A percentile compares a stretch with the other conserved stretches of the same genome.
phyloP scores from a whole-genome alignment of 1,139 yeast species.

The Pichia sp. region DNA sequence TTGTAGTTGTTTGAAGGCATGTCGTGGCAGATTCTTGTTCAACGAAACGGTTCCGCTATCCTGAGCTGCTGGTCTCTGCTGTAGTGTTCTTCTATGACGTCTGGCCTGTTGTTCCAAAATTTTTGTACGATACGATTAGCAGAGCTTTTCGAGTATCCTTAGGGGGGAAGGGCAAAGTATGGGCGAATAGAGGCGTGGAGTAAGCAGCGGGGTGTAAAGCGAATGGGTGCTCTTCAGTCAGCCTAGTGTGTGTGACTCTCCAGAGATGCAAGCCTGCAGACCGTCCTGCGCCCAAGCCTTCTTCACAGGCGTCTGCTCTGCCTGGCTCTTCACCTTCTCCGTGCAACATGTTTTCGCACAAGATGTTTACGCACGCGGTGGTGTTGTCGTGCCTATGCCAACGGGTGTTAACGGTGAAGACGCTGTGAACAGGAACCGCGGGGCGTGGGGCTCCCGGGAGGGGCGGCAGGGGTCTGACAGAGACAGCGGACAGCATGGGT shows the following conservation, averaged over 20 bases:
- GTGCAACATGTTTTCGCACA: not conserved
- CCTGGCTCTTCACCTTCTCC: not conserved
- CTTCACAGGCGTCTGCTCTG: not conserved
- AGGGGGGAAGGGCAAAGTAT: too few species aligned
- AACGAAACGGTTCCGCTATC: not conserved
- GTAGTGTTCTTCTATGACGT: too few species aligned
- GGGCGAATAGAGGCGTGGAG: too few species aligned
- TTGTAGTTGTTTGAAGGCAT: constrained; percentile 11
- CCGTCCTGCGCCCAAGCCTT: not conserved
- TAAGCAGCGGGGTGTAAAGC: not conserved
- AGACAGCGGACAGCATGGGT: not conserved
- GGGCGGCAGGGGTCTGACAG: not conserved
- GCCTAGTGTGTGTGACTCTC: too few species aligned
- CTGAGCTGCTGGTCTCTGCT: too few species aligned
- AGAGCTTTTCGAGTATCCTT: too few species aligned
- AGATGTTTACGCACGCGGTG: not conserved
- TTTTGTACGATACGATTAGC: too few species aligned
- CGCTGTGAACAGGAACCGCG: too few species aligned
- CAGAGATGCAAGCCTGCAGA: too few species aligned
- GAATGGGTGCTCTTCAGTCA: not conserved
- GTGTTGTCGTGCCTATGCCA: not conserved
- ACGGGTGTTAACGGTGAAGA: not conserved
- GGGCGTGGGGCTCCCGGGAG: too few species aligned
- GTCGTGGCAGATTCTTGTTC: not conserved
- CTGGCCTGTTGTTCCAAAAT: too few species aligned